phyloP scores from a whole-genome alignment of 2,329 filamentous ascomycete species.

The Chaetomium strumarium region DNA sequence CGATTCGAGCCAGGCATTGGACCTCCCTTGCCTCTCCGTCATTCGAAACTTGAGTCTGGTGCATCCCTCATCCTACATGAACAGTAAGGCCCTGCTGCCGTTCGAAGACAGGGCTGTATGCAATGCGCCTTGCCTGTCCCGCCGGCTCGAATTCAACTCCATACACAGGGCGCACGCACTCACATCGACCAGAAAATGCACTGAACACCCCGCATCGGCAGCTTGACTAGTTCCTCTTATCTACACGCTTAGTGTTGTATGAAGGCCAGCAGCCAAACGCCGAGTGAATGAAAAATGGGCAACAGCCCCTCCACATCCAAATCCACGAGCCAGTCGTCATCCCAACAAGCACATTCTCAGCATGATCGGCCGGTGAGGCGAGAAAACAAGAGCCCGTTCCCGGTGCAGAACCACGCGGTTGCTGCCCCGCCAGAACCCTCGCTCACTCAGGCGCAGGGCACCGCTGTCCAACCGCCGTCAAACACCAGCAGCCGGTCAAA shows the following conservation, averaged over 20 bases:
- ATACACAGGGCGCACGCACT: neutral
- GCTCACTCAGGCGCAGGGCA: constrained; percentile 54
- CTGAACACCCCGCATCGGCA: neutral
- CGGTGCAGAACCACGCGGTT: constrained; percentile 50
- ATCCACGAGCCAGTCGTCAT: constrained; percentile 23
- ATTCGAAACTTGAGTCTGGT: constrained; percentile 1
- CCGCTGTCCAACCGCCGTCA: constrained; percentile 33
- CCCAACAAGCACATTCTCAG: constrained; percentile 17
- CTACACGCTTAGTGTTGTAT: constrained; percentile 3
- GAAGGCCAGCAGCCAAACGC: constrained; percentile 7
- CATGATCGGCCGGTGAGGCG: constrained; percentile 31
- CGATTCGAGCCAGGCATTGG: neutral
- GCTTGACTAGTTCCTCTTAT: neutral
- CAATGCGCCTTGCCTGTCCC: constrained; percentile 4
- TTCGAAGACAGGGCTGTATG: constrained; percentile 3
- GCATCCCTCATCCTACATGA: neutral
- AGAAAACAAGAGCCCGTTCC: constrained; percentile 48
- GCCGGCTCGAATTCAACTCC: neutral
- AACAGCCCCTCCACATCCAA: constrained; percentile 33
- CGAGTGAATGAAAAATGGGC: constrained; percentile 28
- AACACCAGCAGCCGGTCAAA: constrained; percentile 34
- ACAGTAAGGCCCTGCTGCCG: neutral
- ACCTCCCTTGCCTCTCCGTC: neutral
- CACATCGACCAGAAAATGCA: constrained; percentile 6
- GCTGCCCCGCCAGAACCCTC: constrained; percentile 58